Conservation (phyloP, 345 rosid genomes). For the Citrus glauca region DNA sequence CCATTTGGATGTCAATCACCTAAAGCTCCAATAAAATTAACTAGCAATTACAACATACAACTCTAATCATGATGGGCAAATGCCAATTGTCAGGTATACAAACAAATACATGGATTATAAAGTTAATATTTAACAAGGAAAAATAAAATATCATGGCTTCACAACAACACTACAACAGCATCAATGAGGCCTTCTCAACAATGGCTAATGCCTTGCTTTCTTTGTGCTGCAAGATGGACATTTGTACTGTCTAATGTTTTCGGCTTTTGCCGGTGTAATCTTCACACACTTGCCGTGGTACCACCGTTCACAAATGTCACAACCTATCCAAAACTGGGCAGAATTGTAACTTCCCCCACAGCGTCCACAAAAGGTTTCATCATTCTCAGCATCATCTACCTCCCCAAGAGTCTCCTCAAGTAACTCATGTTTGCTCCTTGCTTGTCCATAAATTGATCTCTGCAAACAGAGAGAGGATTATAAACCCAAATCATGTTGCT, state of each 20-base stretch:
- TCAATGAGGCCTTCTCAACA: background rate
- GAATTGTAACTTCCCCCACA: slow-evolving; percentile 78
- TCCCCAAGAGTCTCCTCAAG: slow-evolving; percentile 60
- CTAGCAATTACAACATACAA: background rate
- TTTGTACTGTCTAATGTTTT: slow-evolving; percentile 79
- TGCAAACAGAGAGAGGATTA: slow-evolving; percentile 14
- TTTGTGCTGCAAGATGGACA: slow-evolving; percentile 79
- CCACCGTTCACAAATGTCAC: slow-evolving; percentile 87
- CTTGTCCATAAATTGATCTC: slow-evolving; percentile 70
- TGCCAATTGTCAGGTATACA: background rate
- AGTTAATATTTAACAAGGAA: background rate
- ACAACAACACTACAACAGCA: slow-evolving; percentile 18
- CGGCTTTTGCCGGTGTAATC: slow-evolving; percentile 87
- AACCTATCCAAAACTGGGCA: slow-evolving; percentile 86
- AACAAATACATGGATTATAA: no score
- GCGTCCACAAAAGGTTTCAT: slow-evolving; percentile 77
- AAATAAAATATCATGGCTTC: slow-evolving; percentile 6
- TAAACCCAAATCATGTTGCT: background rate
- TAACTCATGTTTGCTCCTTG: slow-evolving; percentile 48
- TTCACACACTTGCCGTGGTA: slow-evolving; percentile 87
- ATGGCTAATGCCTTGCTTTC: slow-evolving; percentile 49
- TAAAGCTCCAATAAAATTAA: background rate
- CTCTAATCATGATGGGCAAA: background rate
- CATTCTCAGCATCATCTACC: slow-evolving; percentile 83
- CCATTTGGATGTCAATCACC: background rate